Percentiles rank a stretch among this genome's conserved stretches.
Conservation (phyloP, 2,329 filamentous ascomycete genomes). For the Aspergillus cejpii region DNA sequence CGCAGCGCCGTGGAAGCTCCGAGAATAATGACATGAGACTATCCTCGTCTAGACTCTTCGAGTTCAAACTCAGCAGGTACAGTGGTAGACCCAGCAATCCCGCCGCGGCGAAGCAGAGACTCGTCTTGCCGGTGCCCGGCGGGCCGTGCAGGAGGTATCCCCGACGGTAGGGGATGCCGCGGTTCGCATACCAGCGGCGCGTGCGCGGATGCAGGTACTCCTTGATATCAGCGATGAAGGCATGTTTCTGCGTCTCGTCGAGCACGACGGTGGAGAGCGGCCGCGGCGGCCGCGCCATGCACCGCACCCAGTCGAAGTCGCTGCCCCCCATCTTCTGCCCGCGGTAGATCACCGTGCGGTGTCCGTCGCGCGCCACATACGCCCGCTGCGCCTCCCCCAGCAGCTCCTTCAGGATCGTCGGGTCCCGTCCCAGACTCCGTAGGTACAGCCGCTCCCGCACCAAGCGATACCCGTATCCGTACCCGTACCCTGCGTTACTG, state of each 20-base stretch:
- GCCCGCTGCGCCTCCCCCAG: slow-evolving; percentile 33
- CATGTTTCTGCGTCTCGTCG: slow-evolving; percentile 45
- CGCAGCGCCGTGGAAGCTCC: slow-evolving; percentile 61
- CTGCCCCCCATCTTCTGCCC: slow-evolving; percentile 21
- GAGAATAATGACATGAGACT: slow-evolving; percentile 58
- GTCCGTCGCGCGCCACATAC: slow-evolving; percentile 32
- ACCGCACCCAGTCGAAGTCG: slow-evolving; percentile 29
- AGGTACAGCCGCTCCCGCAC: slow-evolving; percentile 29
- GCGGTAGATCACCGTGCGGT: slow-evolving; percentile 37
- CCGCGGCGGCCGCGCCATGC: slow-evolving; percentile 43
- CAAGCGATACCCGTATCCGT: no score
- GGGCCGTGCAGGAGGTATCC: slow-evolving; percentile 78
- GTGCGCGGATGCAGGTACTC: slow-evolving; percentile 50
- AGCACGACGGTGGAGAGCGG: slow-evolving; percentile 52
- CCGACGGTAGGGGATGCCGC: slow-evolving; percentile 77
- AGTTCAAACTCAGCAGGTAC: slow-evolving; percentile 65
- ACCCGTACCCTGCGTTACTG: slow-evolving; percentile 12
- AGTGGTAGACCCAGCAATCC: slow-evolving; percentile 64
- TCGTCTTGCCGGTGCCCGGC: slow-evolving; percentile 73
- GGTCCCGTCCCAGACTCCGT: slow-evolving; percentile 33
- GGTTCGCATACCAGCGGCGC: slow-evolving; percentile 67
- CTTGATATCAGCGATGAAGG: slow-evolving; percentile 49
- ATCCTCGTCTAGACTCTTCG: slow-evolving; percentile 57
- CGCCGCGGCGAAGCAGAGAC: slow-evolving; percentile 62
- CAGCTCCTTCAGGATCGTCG: slow-evolving; percentile 29